phyloP scores from a whole-genome alignment of 2,329 filamentous ascomycete species.

The Tetracladium maxilliforme region DNA sequence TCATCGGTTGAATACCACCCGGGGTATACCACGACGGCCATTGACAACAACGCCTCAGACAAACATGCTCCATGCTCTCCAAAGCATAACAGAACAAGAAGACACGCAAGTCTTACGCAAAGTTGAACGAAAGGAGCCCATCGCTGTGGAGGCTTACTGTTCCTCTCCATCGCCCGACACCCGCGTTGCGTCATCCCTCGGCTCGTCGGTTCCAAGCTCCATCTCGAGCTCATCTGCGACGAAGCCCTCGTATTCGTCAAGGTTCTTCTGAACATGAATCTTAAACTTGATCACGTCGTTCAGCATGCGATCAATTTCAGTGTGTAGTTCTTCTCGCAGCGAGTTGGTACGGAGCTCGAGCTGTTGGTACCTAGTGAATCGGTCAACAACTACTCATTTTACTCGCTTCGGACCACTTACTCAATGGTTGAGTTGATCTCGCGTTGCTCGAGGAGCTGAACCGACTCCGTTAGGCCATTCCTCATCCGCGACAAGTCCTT shows the following conservation, averaged over 20 bases:
- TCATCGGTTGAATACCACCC: too few relatives aligned
- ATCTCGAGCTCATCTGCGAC: conserved; percentile 87
- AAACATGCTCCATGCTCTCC: too few relatives aligned
- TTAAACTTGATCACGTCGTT: conserved; percentile 99
- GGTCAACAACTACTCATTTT: conserved; percentile 8
- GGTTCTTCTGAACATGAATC: conserved; percentile 81
- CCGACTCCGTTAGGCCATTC: conserved; percentile 65
- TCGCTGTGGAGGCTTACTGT: too few relatives aligned
- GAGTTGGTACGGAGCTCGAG: conserved; percentile 71
- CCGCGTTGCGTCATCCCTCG: conserved; percentile 36
- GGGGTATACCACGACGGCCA: too few relatives aligned
- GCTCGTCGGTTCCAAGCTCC: conserved; percentile 53
- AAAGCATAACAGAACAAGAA: too few relatives aligned
- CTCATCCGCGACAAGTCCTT: conserved; percentile 95
- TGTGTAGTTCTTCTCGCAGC: conserved; percentile 89
- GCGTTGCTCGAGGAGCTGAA: conserved; percentile 83
- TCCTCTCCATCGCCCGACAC: too few relatives aligned
- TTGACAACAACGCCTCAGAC: too few relatives aligned
- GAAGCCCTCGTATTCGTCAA: conserved; percentile 91
- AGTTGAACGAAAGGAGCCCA: too few relatives aligned
- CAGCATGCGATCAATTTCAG: conserved; percentile 87
- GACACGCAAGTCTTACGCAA: too few relatives aligned
- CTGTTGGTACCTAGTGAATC: conserved; percentile 81
- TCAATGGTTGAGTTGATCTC: conserved; percentile 97
- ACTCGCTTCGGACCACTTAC: conserved; percentile 29